Conservation (phyloP, 306 rosid species). For the Carpinus fangiana region DNA sequence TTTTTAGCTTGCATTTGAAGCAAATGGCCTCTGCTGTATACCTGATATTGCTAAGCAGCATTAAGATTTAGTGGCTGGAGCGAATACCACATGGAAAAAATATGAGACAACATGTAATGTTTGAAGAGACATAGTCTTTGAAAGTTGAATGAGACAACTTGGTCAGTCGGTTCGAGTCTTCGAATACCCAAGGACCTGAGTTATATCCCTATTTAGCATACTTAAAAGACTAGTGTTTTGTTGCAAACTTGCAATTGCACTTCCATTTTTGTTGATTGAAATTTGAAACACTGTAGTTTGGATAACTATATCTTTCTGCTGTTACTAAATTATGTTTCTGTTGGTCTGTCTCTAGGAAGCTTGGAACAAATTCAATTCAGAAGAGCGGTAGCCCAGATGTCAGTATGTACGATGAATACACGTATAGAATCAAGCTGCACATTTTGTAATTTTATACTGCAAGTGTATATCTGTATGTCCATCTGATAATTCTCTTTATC, state of each 20-base stretch:
- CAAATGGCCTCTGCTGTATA: not conserved
- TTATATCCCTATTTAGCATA: not conserved
- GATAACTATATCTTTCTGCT: not conserved
- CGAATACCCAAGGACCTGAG: not conserved
- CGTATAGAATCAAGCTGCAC: not conserved
- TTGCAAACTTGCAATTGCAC: not conserved
- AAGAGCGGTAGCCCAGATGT: slow-evolving; percentile 59
- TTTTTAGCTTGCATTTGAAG: no score
- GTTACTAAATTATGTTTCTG: not conserved
- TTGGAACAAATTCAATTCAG: slow-evolving; percentile 95
- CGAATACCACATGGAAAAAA: not conserved
- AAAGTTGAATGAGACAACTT: no score
- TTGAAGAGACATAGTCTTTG: no score
- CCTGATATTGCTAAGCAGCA: not conserved
- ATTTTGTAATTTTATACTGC: slow-evolving; percentile 30
- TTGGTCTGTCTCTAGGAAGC: slow-evolving; percentile 65
- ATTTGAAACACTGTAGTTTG: not conserved
- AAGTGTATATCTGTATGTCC: slow-evolving; percentile 26
- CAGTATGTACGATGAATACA: slow-evolving; percentile 7
- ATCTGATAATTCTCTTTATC: slow-evolving; percentile 12
- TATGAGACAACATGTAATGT: no score
- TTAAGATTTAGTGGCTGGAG: not conserved
- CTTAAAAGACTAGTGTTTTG: not conserved
- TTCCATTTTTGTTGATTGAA: not conserved
- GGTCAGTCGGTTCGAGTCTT: not conserved